Evolutionary conservation across 2,329 filamentous ascomycete genomes (phyloP).

Genomic region (Calycina herbarum): DNA sequence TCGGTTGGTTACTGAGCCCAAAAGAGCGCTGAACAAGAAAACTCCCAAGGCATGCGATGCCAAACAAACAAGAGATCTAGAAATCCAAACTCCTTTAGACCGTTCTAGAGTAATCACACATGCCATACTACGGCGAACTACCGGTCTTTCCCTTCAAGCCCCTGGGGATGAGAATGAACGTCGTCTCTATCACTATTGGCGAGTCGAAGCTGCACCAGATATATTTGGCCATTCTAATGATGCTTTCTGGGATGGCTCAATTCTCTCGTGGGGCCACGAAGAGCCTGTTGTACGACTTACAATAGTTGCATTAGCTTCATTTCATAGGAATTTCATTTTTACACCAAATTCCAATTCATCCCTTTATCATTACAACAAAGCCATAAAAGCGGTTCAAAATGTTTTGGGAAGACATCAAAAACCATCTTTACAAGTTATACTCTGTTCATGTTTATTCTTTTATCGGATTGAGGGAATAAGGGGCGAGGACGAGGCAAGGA

Average conservation of each 20-base stretch:
- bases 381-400: background rate
- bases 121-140: background rate
- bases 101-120: background rate
- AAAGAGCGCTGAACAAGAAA: background rate
- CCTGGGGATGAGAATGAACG: background rate
- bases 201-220: background rate
- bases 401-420: background rate
- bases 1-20: background rate
- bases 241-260: background rate
- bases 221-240: background rate
- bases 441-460: background rate
- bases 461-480: background rate
- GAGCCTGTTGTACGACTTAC: background rate
- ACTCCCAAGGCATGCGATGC: too few species aligned
- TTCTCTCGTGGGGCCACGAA: background rate
- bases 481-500: background rate
- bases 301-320: background rate
- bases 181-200: background rate
- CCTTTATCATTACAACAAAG: background rate
- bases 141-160: background rate
- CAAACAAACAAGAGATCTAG: too few species aligned
- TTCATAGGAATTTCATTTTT: background rate
- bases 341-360: background rate
- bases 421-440: background rate
- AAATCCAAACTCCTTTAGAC: background rate